phyloP scores from a whole-genome alignment of 306 rosid species.

The Carpinus fangiana region DNA sequence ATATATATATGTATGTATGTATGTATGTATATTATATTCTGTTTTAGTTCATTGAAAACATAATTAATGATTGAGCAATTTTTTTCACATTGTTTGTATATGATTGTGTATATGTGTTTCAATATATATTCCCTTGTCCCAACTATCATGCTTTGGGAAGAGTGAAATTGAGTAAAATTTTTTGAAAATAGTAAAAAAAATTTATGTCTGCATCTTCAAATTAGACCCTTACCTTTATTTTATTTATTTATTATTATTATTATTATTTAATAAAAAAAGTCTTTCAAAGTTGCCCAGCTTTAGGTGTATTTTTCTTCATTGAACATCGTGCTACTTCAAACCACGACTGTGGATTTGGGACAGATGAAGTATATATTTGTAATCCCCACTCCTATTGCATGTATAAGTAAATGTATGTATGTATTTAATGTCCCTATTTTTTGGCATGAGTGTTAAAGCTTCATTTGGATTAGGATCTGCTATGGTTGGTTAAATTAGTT shows the following conservation, averaged over 20 bases:
- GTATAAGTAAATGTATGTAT: background rate
- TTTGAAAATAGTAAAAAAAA: background rate
- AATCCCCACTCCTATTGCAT: background rate
- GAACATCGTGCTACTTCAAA: background rate
- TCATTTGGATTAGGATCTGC: conserved; percentile 25
- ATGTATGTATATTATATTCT: no score
- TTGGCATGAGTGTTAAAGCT: conserved; percentile 9
- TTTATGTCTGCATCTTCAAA: background rate
- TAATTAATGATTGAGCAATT: background rate
- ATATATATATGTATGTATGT: no score
- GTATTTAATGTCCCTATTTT: background rate
- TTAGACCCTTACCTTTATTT: background rate
- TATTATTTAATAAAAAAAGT: no score
- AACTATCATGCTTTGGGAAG: background rate
- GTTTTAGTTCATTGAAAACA: background rate
- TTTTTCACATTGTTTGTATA: background rate
- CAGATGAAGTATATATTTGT: background rate
- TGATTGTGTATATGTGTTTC: background rate
- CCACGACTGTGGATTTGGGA: background rate
- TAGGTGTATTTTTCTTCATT: background rate
- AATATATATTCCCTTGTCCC: background rate
- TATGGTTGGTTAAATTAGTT: conserved; percentile 25
- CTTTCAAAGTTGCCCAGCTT: background rate
- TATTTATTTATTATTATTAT: no score
- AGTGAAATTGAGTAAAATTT: background rate